Evolutionary conservation across 352 stramenopile species (phyloP), one percentile per base, ranked within the genome.

Genomic region (Pythium myriotylum): DNA sequence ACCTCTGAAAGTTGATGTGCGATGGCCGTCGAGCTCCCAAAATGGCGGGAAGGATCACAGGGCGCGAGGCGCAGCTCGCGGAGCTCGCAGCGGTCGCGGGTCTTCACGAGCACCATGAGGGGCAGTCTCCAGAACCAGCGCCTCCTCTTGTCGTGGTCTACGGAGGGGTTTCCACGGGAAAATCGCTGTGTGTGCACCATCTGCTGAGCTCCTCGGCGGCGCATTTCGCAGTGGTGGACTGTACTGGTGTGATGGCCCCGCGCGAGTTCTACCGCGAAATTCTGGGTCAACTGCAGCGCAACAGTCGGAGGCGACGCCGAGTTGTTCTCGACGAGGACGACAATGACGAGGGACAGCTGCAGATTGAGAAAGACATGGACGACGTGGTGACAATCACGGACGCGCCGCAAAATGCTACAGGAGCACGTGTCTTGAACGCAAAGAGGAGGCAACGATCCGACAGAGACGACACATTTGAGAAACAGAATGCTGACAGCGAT

Each of bases 211-310:
- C 46, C 12, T 62, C 82, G 40, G 55, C 72, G 19, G 46, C 67
- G 19, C 54, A 71, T 9, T 78, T 81, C 60, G 79, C 76, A 3
- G 62, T 90, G 42, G 73, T 94, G 23, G 82, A 94, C 65, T 90
- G 83, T 62, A 89, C 79, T 9, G 82, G 70, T 26, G 64, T 92
- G 8, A 89, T 84, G 64, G 76, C 72, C 17, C 74, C 74, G 50
- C 76, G 80, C 52, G 78, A 87, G 54, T 75, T 94, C 47, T 94
- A 89, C 54, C 75, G 78, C 33, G 85, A 94, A 52, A 74, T 85
- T 41, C 62, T 94, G 20, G 76, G 73, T 2, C 83, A 92, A 54
- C 55, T 94, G 41, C 62, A 83, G 58, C 64, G 39, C 33, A 60
- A 70, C 29, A 19, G 17, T 42, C 32, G 39, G 26, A 24, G 49